Evolutionary conservation across 1,139 yeast genomes (phyloP).

Genomic region (Candida albicans): DNA sequence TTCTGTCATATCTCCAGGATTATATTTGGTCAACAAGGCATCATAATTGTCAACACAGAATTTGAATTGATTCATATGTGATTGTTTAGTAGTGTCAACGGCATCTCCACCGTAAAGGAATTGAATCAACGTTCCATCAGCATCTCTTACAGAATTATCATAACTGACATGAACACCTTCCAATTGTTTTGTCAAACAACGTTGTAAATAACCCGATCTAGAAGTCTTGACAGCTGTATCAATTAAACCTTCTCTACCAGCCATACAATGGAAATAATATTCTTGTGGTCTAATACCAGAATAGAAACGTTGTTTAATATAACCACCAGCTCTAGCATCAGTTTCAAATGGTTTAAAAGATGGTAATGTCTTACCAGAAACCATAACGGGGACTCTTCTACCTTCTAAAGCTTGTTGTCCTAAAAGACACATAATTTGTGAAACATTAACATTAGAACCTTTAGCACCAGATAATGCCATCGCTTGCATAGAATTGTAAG

Average conservation of each 20-base stretch:
- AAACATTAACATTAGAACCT: conserved; percentile 97
- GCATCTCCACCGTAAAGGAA: conserved; percentile 98
- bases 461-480: conserved; percentile 99
- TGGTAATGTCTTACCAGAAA: conserved; percentile 95
- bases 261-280: conserved; percentile 99
- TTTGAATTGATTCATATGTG: conserved; percentile 89
- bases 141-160: conserved; percentile 94
- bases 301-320: conserved; percentile 94
- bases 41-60: conserved; percentile 93
- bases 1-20: conserved; percentile 74
- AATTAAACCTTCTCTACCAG: conserved; percentile 99
- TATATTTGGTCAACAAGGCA: conserved; percentile 80
- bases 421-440: conserved; percentile 98
- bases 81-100: conserved; percentile 90
- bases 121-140: conserved; percentile 91
- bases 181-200: conserved; percentile 96
- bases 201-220: conserved; percentile 96
- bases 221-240: conserved; percentile 99
- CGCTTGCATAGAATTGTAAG: conserved; percentile 95
- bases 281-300: conserved; percentile 99
- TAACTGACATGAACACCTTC: conserved; percentile 96
- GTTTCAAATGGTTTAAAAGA: conserved; percentile 96
- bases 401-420: conserved; percentile 99
- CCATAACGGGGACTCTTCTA: conserved; percentile 99
- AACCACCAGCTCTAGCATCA: conserved; percentile 98